These are phyloP conservation scores for Claviceps capensis DNA, from an alignment of 2,329 filamentous ascomycete genomes.

Conservation along the genomic window DNA sequence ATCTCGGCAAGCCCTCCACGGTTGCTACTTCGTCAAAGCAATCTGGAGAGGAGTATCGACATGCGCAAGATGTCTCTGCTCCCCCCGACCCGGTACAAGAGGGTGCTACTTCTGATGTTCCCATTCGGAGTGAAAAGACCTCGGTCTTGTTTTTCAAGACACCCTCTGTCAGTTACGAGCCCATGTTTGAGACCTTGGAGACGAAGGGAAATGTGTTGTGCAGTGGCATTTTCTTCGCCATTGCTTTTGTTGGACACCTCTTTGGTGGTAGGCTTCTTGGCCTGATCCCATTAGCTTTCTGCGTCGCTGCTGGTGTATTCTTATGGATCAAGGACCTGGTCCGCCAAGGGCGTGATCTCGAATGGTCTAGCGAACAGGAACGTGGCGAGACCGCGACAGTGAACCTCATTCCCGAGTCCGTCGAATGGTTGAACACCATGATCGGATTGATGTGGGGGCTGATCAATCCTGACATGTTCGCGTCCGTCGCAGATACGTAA, in stretches of 20 bases:
- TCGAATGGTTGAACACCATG: slow-evolving; percentile 91
- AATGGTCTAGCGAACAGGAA: slow-evolving; percentile 79
- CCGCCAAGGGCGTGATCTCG: slow-evolving; percentile 64
- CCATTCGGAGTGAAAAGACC: slow-evolving; percentile 91
- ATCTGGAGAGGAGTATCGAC: slow-evolving; percentile 64
- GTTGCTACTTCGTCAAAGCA: slow-evolving; percentile 59
- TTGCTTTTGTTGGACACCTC: slow-evolving; percentile 63
- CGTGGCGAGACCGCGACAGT: slow-evolving; percentile 74
- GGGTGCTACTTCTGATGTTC: slow-evolving; percentile 81
- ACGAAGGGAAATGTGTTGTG: slow-evolving; percentile 59
- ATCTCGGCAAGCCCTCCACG: slow-evolving; percentile 61
- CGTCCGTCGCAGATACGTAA: slow-evolving; percentile 72
- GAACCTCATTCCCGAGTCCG: slow-evolving; percentile 84
- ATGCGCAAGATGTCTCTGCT: slow-evolving; percentile 78
- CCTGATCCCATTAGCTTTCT: slow-evolving; percentile 58
- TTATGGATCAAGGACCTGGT: slow-evolving; percentile 85
- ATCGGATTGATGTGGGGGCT: slow-evolving; percentile 77
- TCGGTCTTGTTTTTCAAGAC: slow-evolving; percentile 94
- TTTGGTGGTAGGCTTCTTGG: slow-evolving; percentile 70
- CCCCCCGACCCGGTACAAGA: slow-evolving; percentile 76
- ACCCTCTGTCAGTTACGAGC: slow-evolving; percentile 76
- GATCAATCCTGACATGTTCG: slow-evolving; percentile 91
- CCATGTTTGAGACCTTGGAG: slow-evolving; percentile 69
- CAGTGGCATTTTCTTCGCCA: slow-evolving; percentile 54
- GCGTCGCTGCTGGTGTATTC: slow-evolving; percentile 64